Evolutionary conservation across 2,329 filamentous ascomycete genomes (phyloP), one percentile per base, ranked within the genome.

Genomic region (Parafenestella ontariensis): DNA sequence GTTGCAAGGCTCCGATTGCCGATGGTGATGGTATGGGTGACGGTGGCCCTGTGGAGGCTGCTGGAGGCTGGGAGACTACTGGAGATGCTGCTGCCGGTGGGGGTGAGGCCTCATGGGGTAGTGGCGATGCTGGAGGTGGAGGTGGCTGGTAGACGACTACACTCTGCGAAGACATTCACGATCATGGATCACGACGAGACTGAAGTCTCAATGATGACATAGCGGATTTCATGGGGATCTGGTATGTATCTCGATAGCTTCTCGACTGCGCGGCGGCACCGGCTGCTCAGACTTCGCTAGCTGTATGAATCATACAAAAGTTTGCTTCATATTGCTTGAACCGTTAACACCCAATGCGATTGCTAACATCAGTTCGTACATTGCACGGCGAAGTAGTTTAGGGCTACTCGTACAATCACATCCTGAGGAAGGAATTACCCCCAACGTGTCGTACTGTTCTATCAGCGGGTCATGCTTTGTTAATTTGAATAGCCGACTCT

Each of bases 1-100:
- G 70, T 50, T 77, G 75, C 67, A 72, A 70, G 59, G 56, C 43
- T 9, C 52, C 67, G 13, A 58, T 66, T 15, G 57, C 60, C 11
- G 67, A 69, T n/a, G 63, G 51, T 13, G 62, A 49, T 21, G 64
- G 48, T 2, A 45, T 49, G 31, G 57, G 53, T 28, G 58, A 49
- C 28, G 64, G 64, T 11, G 61, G 54, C 34, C 42, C 57, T 15
- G 59, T 55, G 20, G 59, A 54, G 10, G 59, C 52, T 37, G 53
- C 45, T 23, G 62, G 63, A 49, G 56, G 44, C 34, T 63, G 56
- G 50, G 59, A 57, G 18, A 40, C 46, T 17, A 37, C 41, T 39
- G 59, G 39, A 17, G 49, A 58, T 44, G 43, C 54, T 24, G 47
- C 51, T 46, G 49, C 47, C 29, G 49, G 44, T 59, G 61, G 56